Base-by-base conservation (phyloP, 768 basidiomycete species). In the Mycena epipterygia region DNA sequence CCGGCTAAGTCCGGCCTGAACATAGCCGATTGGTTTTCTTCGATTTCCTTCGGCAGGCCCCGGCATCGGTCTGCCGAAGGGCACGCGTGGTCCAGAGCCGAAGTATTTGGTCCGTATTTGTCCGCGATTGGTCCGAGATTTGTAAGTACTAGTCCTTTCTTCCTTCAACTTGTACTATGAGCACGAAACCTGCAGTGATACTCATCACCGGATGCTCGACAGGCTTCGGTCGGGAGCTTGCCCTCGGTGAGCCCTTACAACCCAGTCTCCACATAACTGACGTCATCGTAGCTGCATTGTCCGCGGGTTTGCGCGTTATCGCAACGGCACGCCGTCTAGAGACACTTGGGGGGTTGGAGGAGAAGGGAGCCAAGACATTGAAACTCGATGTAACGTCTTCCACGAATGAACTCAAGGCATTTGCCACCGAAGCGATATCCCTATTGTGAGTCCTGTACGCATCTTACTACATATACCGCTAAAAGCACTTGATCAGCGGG, bases 181-280 rank as follows among this genome's bases (percentile, higher is more conserved):
- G 23, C 48, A 41, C 30, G 11, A 42, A 56, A 16, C 1, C 61
- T 32, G 23, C 53, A 21, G 68, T 70, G 0, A 35, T 70, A 13
- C 68, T 64, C 1, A 70, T 70, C 29, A 70, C 68, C 19, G 68
- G 68, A 33, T 70, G 68, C 14, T 70, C 68, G 2, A 70, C 62
- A 1, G 68, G 68, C n/a, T 64, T 70, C 8, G 68, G 68, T 23
- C 46, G 51, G 19, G 68, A 64, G n/a, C 49, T 70, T 13, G 57
- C 68, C 0, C 23, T 35, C 27, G 57, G 68, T 52, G 16, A 23
- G 67, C n/a, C 27, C 3, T 59, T 25, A 5, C 23, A 2, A 25
- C 23, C 39, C 23, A 37, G 27, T 2, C 32, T 39, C 2, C 4
- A 1, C 23, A 35, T 16, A 42, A 39, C 35, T 48, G 1, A 23